Conservation (phyloP, 345 rosid species). For the Schrenkiella parvula region DNA sequence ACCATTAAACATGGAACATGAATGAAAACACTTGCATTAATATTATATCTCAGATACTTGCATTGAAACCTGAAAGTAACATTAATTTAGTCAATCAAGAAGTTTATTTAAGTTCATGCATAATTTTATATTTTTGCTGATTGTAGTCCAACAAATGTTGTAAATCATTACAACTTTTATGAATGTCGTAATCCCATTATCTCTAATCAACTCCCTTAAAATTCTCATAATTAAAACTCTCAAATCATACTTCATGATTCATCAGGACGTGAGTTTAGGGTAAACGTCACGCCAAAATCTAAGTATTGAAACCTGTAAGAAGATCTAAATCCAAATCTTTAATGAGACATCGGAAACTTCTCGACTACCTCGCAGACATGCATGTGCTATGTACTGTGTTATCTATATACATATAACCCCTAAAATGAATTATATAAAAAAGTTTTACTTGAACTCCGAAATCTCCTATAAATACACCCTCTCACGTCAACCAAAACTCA, state of each 20-base stretch:
- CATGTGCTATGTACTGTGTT: slow-evolving; percentile 4
- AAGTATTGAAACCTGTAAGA: neutral
- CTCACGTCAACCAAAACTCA: neutral
- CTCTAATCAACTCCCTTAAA: neutral
- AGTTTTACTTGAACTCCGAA: neutral
- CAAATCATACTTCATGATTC: neutral
- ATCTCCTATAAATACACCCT: slow-evolving; percentile 17
- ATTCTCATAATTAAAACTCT: neutral
- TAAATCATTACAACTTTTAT: neutral
- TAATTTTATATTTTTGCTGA: neutral
- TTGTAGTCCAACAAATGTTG: neutral
- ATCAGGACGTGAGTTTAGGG: neutral
- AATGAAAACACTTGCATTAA: slow-evolving; percentile 8
- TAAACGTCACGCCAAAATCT: neutral
- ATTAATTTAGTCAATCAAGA: neutral
- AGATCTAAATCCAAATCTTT: slow-evolving; percentile 15
- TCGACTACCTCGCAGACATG: slow-evolving; percentile 3
- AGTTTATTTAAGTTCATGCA: neutral
- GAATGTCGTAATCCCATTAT: neutral
- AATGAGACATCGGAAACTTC: neutral
- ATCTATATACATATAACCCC: neutral
- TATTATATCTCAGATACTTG: neutral
- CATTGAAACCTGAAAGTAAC: neutral
- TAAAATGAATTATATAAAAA: neutral
- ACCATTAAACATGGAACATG: slow-evolving; percentile 9